phyloP scores from a whole-genome alignment of 345 rosid genomes.

The Populus tremula region DNA sequence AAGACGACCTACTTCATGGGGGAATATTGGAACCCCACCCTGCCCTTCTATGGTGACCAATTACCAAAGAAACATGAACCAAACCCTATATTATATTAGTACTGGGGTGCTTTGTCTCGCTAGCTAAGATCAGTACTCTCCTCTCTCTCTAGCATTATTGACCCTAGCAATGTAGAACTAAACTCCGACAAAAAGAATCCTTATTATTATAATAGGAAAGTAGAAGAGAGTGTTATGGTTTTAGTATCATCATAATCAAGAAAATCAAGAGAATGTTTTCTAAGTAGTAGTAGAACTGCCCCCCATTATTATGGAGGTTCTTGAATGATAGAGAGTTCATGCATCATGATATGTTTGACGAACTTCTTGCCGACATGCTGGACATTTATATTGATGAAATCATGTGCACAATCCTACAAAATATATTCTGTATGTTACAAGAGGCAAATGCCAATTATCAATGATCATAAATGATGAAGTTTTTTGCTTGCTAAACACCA shows the following conservation, averaged over 20 bases:
- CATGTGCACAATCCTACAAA: slow-evolving; percentile 4
- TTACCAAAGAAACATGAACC: slow-evolving; percentile 5
- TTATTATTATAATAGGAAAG: slow-evolving; percentile 7
- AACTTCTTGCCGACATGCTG: slow-evolving; percentile 34
- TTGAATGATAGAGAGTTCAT: slow-evolving; percentile 17
- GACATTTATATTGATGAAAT: slow-evolving; percentile 12
- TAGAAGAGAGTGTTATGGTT: neutral
- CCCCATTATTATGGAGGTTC: slow-evolving; percentile 9
- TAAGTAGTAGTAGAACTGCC: neutral
- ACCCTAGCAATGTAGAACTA: slow-evolving; percentile 17
- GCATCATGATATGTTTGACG: slow-evolving; percentile 32
- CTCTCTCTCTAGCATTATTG: slow-evolving; percentile 18
- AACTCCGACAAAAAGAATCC: slow-evolving; percentile 46
- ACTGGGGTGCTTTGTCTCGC: neutral
- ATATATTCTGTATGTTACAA: neutral
- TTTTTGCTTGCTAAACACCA: neutral
- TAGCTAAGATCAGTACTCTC: neutral
- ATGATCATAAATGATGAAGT: neutral
- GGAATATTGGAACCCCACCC: slow-evolving; percentile 22
- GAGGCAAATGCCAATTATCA: neutral
- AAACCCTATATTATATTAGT: neutral
- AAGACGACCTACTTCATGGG: neutral
- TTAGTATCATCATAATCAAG: neutral
- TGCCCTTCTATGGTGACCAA: neutral
- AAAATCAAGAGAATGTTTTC: slow-evolving; percentile 22